Evolutionary conservation across 345 rosid genomes (phyloP).

Genomic region (Eucalyptus microcorys): DNA sequence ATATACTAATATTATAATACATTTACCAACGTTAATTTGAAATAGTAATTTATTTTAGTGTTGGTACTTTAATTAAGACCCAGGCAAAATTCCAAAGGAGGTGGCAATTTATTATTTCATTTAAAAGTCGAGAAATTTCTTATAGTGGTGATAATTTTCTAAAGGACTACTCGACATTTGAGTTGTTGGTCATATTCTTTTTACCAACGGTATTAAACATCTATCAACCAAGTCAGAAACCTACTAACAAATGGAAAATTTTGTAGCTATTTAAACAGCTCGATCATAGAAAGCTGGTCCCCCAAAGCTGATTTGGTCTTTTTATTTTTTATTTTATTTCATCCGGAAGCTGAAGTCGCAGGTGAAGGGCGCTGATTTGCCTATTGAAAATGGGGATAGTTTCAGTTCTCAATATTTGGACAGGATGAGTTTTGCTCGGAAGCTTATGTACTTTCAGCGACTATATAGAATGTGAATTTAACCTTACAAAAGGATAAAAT

Average conservation of each 20-base stretch:
- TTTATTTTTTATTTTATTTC: fast-evolving
- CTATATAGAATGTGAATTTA: too few relatives aligned
- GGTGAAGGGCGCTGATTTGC: neutral
- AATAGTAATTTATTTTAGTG: neutral
- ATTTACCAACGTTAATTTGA: neutral
- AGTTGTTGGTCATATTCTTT: fast-evolving
- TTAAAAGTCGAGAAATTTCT: neutral
- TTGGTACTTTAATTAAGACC: fast-evolving
- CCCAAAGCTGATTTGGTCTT: neutral
- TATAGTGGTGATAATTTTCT: neutral
- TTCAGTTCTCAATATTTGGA: fast-evolving
- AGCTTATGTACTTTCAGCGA: neutral
- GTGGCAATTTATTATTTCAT: neutral
- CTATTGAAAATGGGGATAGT: neutral
- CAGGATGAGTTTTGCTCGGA: fast-evolving
- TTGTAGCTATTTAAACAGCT: neutral
- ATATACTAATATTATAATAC: neutral
- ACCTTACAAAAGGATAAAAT: neutral
- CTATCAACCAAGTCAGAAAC: fast-evolving
- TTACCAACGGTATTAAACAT: fast-evolving
- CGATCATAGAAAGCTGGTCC: fast-evolving
- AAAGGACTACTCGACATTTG: fast-evolving
- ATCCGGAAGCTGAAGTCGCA: too few relatives aligned
- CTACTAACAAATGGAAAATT: neutral
- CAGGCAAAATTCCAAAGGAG: neutral